Conservation (phyloP, 139 green algal species). For the Coelastrella sp. region DNA sequence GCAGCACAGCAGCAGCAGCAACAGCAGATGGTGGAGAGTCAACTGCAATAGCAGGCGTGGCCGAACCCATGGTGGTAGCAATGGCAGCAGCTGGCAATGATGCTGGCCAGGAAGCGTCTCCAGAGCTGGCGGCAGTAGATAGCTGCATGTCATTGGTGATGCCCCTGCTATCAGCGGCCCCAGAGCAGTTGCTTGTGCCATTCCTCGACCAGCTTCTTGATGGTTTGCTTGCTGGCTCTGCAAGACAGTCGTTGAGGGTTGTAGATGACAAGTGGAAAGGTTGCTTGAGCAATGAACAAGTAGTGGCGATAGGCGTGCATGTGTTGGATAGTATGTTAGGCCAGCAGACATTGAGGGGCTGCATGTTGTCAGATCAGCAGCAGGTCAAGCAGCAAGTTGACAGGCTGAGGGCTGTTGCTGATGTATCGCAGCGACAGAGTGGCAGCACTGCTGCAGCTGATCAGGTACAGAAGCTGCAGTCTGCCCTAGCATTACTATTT, state of each 20-base stretch:
- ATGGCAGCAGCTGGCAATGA: neutral
- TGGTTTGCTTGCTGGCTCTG: neutral
- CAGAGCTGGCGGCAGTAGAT: neutral
- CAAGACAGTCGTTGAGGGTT: too few species aligned
- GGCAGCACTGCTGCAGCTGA: neutral
- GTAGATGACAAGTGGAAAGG: too few species aligned
- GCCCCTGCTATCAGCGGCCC: conserved; percentile 14
- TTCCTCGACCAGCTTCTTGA: neutral
- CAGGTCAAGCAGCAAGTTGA: conserved; percentile 10
- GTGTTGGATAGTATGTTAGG: neutral
- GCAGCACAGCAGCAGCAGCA: conserved; percentile 7
- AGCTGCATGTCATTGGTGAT: conserved; percentile 21
- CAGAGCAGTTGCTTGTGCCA: neutral
- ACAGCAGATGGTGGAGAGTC: neutral
- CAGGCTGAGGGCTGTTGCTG: neutral
- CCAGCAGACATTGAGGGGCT: neutral
- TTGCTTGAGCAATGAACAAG: too few species aligned
- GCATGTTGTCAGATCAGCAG: neutral
- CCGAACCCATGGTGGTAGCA: too few species aligned
- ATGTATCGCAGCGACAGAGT: neutral
- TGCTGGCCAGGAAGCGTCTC: neutral
- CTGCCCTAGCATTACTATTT: neutral
- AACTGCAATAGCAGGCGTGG: neutral
- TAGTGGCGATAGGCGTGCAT: neutral
- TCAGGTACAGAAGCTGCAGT: conserved; percentile 18